Evolutionary conservation across 2,329 filamentous ascomycete species (phyloP).

Genomic region (Sordariomycetes sp.): DNA sequence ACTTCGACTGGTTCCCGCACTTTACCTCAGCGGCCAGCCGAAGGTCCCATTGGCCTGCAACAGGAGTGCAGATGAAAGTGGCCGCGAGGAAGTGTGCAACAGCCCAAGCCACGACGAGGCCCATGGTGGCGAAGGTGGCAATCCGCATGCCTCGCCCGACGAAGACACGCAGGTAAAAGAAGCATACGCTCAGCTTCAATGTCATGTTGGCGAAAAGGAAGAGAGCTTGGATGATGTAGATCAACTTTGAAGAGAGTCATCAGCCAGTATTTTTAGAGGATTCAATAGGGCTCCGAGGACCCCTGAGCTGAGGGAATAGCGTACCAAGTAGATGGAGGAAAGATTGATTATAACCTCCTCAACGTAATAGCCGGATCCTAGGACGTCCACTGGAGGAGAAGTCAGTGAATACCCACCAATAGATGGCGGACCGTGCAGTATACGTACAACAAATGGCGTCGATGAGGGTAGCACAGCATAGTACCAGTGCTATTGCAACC

Average conservation of each 20-base stretch:
- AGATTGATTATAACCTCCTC: neutral
- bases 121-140: conserved; percentile 1
- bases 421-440: no score
- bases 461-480: neutral
- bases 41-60: neutral
- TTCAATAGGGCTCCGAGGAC: no score
- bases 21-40: neutral
- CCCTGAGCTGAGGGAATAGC: no score
- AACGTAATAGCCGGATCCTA: conserved; percentile 1
- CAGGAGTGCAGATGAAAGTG: conserved; percentile 1
- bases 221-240: conserved; percentile 1
- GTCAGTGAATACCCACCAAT: no score
- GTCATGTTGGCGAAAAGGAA: conserved; percentile 2
- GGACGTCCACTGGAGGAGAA: neutral
- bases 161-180: conserved; percentile 2
- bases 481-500: neutral
- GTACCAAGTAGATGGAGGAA: neutral
- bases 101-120: conserved; percentile 1
- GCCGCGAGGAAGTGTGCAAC: conserved; percentile 1
- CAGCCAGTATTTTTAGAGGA: no score
- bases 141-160: neutral
- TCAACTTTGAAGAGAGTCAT: neutral
- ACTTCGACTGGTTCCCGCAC: conserved; percentile 1
- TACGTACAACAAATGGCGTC: no score
- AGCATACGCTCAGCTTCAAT: conserved; percentile 1